Percentiles rank a stretch among this genome's conserved stretches.
Evolutionary conservation across 306 rosid species (phyloP).

Genomic region (Canavalia ensiformis): DNA sequence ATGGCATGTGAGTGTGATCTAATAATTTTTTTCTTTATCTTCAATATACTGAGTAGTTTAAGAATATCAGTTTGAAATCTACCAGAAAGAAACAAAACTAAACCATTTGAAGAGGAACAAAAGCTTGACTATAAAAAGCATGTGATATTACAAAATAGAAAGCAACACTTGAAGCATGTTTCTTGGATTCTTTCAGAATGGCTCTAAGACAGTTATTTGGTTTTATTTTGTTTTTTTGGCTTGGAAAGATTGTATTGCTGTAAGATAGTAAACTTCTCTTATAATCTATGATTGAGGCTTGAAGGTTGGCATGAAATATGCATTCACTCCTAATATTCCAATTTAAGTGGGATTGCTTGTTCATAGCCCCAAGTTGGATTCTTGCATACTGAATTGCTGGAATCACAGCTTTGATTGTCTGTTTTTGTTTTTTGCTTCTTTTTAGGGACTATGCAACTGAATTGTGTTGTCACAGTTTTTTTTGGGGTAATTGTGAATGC

Average conservation of each 20-base stretch:
- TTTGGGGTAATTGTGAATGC: background rate
- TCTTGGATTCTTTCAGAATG: background rate
- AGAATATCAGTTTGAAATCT: constrained; percentile 4
- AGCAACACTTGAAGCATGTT: constrained; percentile 1
- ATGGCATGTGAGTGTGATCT: constrained; percentile 22
- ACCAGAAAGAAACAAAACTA: background rate
- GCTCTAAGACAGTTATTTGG: background rate
- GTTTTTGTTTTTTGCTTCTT: background rate
- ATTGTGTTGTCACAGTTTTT: background rate
- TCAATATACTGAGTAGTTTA: background rate
- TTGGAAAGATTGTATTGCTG: background rate
- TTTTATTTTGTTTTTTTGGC: background rate
- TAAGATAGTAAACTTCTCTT: background rate
- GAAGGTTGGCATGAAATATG: background rate
- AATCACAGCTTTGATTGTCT: background rate
- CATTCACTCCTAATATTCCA: background rate
- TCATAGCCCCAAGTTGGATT: background rate
- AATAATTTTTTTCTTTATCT: constrained; percentile 6
- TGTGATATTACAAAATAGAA: background rate
- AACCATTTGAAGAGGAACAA: background rate
- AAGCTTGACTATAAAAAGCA: constrained; percentile 22
- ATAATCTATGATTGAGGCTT: constrained; percentile 4
- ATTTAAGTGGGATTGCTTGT: background rate
- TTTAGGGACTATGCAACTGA: background rate
- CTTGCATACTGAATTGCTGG: background rate